A percentile compares a stretch with the other conserved stretches of the same genome.
These are phyloP conservation scores for Amaranthus hypochondriacus DNA, from an alignment of 148 eudicot genomes.

Conservation along the genomic window DNA sequence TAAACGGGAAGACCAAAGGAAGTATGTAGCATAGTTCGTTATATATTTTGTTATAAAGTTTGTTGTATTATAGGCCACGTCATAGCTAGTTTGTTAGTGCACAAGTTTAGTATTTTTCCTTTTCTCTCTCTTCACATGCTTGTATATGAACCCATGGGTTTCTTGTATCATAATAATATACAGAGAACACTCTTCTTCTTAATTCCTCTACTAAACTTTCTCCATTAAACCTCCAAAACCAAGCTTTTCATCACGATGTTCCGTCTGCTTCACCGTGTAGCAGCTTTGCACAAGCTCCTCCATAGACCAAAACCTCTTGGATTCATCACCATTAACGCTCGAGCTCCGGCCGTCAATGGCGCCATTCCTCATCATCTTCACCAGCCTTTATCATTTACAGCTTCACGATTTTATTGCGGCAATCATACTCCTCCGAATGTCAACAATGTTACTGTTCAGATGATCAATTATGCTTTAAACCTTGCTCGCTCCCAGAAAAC, in stretches of 20 bases:
- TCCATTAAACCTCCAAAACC: too few relatives aligned
- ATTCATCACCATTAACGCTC: background rate
- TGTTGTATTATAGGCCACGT: too few relatives aligned
- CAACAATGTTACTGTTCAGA: constrained; percentile 66
- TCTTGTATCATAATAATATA: too few relatives aligned
- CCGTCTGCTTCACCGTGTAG: background rate
- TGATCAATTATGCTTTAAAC: constrained; percentile 71
- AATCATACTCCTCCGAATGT: constrained; percentile 25
- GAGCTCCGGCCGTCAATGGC: constrained; percentile 14
- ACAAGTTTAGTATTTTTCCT: too few relatives aligned
- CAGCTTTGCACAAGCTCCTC: background rate
- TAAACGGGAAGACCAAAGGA: too few relatives aligned
- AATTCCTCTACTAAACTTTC: too few relatives aligned
- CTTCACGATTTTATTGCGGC: constrained; percentile 30
- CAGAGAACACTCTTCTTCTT: too few relatives aligned
- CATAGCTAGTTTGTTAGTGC: too few relatives aligned
- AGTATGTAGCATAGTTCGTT: too few relatives aligned
- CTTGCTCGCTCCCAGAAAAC: constrained; percentile 62
- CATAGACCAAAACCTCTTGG: background rate
- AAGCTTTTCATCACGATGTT: background rate
- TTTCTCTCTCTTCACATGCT: too few relatives aligned
- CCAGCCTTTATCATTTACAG: constrained; percentile 4
- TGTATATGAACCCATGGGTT: too few relatives aligned
- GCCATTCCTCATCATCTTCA: background rate
- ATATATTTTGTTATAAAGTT: too few relatives aligned